phyloP scores from a whole-genome alignment of 2,329 filamentous ascomycete species.

The Fusarium palustre region DNA sequence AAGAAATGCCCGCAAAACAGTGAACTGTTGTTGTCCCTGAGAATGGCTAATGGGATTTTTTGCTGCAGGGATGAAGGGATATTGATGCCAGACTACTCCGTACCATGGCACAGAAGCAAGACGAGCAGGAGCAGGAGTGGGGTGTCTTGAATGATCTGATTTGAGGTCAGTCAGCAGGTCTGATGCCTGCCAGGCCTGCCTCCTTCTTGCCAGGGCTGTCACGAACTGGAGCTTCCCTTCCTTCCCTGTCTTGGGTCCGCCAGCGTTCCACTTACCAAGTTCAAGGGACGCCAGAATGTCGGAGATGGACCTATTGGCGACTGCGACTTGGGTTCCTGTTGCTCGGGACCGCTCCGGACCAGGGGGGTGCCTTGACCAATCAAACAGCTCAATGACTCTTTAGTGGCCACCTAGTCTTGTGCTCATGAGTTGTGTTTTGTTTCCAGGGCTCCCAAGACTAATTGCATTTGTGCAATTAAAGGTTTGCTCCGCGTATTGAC shows the following conservation, averaged over 20 bases:
- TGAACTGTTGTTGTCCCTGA: slow-evolving; percentile 9
- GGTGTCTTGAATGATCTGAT: slow-evolving; percentile 36
- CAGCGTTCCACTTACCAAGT: slow-evolving; percentile 21
- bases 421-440: slow-evolving; percentile 28
- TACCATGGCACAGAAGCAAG: background rate
- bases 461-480: background rate
- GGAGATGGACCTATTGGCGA: slow-evolving; percentile 27
- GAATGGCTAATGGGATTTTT: slow-evolving; percentile 5
- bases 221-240: slow-evolving; percentile 2
- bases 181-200: background rate
- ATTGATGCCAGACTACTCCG: background rate
- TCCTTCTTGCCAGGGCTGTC: background rate
- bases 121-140: slow-evolving; percentile 3
- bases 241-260: slow-evolving; percentile 10
- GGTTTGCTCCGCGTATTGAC: slow-evolving; percentile 1
- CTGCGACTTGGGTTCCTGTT: slow-evolving; percentile 28
- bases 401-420: slow-evolving; percentile 10
- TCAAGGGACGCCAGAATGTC: slow-evolving; percentile 30
- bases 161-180: slow-evolving; percentile 4
- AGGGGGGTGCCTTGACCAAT: background rate
- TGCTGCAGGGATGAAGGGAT: slow-evolving; percentile 27
- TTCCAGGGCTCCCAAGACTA: background rate
- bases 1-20: slow-evolving; percentile 1
- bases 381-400: slow-evolving; percentile 13
- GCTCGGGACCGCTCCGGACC: slow-evolving; percentile 32